These are phyloP conservation scores for Monilinia polystroma DNA, from an alignment of 2,329 filamentous ascomycete species.

Conservation along the genomic window DNA sequence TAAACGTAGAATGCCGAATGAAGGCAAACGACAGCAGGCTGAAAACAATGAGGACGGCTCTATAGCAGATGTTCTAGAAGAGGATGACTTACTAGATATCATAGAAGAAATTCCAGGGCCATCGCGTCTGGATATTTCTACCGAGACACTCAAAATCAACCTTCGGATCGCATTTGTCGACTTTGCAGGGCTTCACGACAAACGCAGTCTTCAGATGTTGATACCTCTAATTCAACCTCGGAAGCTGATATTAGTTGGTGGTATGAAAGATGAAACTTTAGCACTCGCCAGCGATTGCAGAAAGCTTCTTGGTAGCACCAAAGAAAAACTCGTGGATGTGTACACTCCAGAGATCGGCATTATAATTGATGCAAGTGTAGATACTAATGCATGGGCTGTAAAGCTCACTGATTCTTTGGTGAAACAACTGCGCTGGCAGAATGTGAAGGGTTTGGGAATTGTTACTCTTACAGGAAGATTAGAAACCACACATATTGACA, in stretches of 20 bases:
- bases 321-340: conserved; percentile 61
- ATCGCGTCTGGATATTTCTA: conserved; percentile 68
- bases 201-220: conserved; percentile 89
- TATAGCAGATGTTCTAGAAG: conserved; percentile 47
- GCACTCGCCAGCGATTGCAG: conserved; percentile 78
- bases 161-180: conserved; percentile 84
- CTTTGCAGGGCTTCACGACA: conserved; percentile 89
- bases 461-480: conserved; percentile 84
- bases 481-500: conserved; percentile 50
- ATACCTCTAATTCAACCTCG: conserved; percentile 91
- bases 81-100: conserved; percentile 61
- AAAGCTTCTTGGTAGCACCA: conserved; percentile 55
- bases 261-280: conserved; percentile 74
- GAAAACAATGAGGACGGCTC: conserved; percentile 37
- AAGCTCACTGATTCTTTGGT: conserved; percentile 83
- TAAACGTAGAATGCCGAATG: conserved; percentile 44
- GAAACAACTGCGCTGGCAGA: conserved; percentile 90
- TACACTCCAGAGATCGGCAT: conserved; percentile 77
- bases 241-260: conserved; percentile 90
- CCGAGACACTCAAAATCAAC: conserved; percentile 64
- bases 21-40: conserved; percentile 59
- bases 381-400: conserved; percentile 96
- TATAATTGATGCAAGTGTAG: conserved; percentile 84
- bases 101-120: conserved; percentile 60
- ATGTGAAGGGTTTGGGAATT: conserved; percentile 82